These are phyloP conservation scores for Tricladium varicosporioides DNA, from an alignment of 2,329 filamentous ascomycete species.

Conservation along the genomic window DNA sequence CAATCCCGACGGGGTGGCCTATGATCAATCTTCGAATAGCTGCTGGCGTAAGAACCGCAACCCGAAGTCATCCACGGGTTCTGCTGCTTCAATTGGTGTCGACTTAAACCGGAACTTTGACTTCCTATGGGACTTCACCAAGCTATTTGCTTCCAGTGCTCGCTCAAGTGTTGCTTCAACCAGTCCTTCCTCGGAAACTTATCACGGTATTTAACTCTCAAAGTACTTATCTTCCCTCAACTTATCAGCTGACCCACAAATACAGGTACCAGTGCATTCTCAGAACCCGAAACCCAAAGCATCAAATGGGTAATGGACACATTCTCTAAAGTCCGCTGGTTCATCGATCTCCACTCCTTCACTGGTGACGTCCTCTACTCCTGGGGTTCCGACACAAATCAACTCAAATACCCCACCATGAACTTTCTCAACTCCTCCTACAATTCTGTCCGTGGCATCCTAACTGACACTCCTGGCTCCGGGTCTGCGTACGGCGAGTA, in stretches of 20 bases:
- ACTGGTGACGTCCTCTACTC: conserved; percentile 51
- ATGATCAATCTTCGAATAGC: conserved; percentile 47
- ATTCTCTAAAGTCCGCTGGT: conserved; percentile 52
- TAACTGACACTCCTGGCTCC: conserved; percentile 36
- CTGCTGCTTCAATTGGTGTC: conserved; percentile 40
- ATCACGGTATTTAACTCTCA: conserved; percentile 34
- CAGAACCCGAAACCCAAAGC: conserved; percentile 55
- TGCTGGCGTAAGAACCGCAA: conserved; percentile 60
- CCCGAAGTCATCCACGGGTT: conserved; percentile 36
- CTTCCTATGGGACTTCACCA: conserved; percentile 53
- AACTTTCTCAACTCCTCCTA: conserved; percentile 53
- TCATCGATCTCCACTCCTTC: conserved; percentile 57
- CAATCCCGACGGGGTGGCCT: conserved; percentile 53
- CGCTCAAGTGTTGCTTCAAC: conserved; percentile 40
- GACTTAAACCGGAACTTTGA: conserved; percentile 59
- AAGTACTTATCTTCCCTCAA: not conserved
- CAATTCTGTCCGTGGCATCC: conserved; percentile 48
- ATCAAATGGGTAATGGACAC: conserved; percentile 51
- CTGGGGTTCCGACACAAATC: conserved; percentile 56
- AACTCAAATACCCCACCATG: conserved; percentile 43
- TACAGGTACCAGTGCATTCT: conserved; percentile 46
- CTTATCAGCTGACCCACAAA: conserved; percentile 1
- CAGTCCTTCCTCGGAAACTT: conserved; percentile 45
- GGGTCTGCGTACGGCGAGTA: conserved; percentile 45
- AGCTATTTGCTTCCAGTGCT: conserved; percentile 41